Evolutionary conservation across 805 yeast genomes (phyloP).

Genomic region (Candida bentonensis): DNA sequence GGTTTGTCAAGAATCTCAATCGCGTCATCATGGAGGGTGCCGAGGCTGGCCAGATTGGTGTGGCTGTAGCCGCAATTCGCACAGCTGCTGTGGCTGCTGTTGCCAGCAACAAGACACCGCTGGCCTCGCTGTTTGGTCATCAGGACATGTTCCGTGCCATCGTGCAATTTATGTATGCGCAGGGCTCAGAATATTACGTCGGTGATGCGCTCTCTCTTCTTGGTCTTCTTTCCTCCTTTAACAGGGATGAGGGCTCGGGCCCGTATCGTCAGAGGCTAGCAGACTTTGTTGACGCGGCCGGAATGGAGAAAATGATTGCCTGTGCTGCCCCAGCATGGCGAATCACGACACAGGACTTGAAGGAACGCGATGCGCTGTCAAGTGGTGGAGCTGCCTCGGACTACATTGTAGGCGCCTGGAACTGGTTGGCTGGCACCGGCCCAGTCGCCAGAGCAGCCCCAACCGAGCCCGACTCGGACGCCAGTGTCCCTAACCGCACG

Average conservation of each 20-base stretch:
- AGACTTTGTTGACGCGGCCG: constrained; percentile 25
- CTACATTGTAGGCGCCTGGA: constrained; percentile 5
- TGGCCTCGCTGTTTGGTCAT: constrained; percentile 20
- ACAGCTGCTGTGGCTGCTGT: constrained; percentile 19
- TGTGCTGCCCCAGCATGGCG: constrained; percentile 16
- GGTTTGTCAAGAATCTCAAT: constrained; percentile 17
- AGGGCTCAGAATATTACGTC: constrained; percentile 13
- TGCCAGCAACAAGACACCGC: constrained; percentile 19
- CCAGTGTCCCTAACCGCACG: constrained; percentile 11
- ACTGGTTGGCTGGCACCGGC: constrained; percentile 2
- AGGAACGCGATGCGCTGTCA: background rate
- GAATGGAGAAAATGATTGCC: constrained; percentile 19
- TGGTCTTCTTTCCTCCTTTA: constrained; percentile 25
- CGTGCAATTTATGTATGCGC: constrained; percentile 18
- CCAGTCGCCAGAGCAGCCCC: constrained; percentile 1
- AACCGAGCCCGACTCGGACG: background rate
- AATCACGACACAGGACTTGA: background rate
- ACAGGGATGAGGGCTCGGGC: constrained; percentile 22
- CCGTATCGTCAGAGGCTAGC: constrained; percentile 24
- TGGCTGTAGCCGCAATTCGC: constrained; percentile 17
- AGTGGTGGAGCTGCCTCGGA: background rate
- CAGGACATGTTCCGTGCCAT: constrained; percentile 25
- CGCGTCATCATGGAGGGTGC: constrained; percentile 13
- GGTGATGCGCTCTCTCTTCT: constrained; percentile 23
- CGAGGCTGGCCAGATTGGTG: constrained; percentile 3